Conservation (phyloP, 2,329 filamentous ascomycete species). For the Cercospora sp. region DNA sequence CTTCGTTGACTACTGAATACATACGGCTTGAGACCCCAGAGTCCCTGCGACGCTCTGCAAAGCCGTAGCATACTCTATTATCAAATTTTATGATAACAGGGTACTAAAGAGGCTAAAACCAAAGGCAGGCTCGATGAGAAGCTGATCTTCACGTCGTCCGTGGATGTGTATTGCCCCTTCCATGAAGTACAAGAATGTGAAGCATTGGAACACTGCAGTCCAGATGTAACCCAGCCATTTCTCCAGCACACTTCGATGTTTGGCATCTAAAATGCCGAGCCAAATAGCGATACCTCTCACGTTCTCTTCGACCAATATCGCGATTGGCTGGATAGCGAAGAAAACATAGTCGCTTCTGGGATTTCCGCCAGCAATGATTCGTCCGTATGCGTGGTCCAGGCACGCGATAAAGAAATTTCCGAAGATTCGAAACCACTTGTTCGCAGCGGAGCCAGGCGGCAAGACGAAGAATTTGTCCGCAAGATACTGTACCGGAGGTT, state of each 20-base stretch:
- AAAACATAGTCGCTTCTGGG: background rate
- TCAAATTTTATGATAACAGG: too few species aligned
- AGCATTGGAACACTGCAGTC: constrained; percentile 3
- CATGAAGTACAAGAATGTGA: constrained; percentile 9
- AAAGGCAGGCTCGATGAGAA: too few species aligned
- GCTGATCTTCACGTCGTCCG: background rate
- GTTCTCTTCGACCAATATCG: constrained; percentile 4
- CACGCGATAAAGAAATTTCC: constrained; percentile 8
- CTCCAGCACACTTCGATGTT: background rate
- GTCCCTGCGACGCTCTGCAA: too few species aligned
- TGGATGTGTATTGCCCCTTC: background rate
- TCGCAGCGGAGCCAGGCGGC: background rate
- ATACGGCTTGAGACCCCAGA: too few species aligned
- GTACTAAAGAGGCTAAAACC: too few species aligned
- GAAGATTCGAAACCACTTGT: background rate
- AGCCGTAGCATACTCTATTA: too few species aligned
- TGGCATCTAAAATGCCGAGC: background rate
- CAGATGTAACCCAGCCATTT: background rate
- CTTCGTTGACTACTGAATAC: too few species aligned
- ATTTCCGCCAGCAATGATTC: constrained; percentile 1
- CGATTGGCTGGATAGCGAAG: background rate
- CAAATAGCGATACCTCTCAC: background rate
- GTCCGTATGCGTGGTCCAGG: constrained; percentile 11
- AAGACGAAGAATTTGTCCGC: background rate
- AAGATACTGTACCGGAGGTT: constrained; percentile 1